These are phyloP conservation scores for Gnetum montanum DNA, from an alignment of 75 land plant genomes.

Conservation along the genomic window DNA sequence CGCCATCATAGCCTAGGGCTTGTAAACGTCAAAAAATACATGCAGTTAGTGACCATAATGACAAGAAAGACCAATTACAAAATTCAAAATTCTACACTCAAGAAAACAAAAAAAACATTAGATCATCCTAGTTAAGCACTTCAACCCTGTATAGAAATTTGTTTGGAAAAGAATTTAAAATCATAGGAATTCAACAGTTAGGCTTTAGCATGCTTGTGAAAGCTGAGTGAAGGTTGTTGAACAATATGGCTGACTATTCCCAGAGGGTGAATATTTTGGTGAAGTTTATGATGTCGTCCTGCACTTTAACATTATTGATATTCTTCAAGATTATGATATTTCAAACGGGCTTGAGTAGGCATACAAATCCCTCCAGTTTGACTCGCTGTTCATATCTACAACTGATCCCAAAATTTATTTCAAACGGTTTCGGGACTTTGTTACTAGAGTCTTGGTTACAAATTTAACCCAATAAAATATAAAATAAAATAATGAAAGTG, in stretches of 20 bases:
- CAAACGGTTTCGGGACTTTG: slow-evolving; percentile 53
- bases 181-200: slow-evolving; percentile 31
- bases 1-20: no score
- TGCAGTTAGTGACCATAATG: no score
- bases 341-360: slow-evolving; percentile 81
- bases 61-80: no score
- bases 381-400: slow-evolving; percentile 66
- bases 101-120: no score
- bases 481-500: no score
- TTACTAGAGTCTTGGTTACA: slow-evolving; percentile 43
- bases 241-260: slow-evolving; percentile 15
- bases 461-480: no score
- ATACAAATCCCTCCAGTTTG: slow-evolving; percentile 78
- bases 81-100: no score
- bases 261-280: slow-evolving; percentile 9
- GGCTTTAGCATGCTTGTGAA: slow-evolving; percentile 73
- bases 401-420: slow-evolving; percentile 70
- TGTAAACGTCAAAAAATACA: no score
- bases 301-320: slow-evolving; percentile 78
- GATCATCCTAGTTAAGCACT: no score
- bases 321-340: slow-evolving; percentile 70
- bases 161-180: no score
- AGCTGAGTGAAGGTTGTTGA: slow-evolving; percentile 34
- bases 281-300: slow-evolving; percentile 58
- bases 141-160: no score